Percentiles rank a stretch among this genome's conserved stretches.
These are phyloP conservation scores for Zizania latifolia DNA, from an alignment of 176 grass and related monocot species.

Conservation along the genomic window DNA sequence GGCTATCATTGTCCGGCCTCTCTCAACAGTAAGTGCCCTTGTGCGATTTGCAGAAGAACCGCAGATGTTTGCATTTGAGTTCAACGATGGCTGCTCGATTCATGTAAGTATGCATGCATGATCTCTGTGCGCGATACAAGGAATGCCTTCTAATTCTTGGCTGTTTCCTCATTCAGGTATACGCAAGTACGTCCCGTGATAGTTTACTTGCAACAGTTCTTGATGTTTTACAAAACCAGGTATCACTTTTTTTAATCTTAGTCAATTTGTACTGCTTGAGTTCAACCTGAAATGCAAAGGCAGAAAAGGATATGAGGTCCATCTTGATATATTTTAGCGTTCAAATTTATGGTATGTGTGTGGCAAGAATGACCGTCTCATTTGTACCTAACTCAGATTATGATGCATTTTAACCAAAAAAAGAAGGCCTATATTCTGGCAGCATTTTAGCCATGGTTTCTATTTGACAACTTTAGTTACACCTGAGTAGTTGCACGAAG, in stretches of 20 bases:
- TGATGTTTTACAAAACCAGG: slow-evolving; percentile 88
- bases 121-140: not conserved
- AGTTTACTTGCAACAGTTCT: slow-evolving; percentile 84
- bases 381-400: not conserved
- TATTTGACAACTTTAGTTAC: not conserved
- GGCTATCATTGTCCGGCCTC: slow-evolving; percentile 79
- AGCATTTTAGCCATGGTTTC: slow-evolving; percentile 16
- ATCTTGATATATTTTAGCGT: slow-evolving; percentile 12
- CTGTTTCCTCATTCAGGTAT: slow-evolving; percentile 59
- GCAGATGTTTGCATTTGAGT: slow-evolving; percentile 99
- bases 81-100: slow-evolving; percentile 85
- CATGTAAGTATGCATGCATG: slow-evolving; percentile 72
- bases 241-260: slow-evolving; percentile 23
- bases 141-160: slow-evolving; percentile 24
- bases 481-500: not conserved
- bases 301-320: not conserved
- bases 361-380: not conserved
- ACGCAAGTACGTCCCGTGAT: slow-evolving; percentile 97
- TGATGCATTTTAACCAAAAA: slow-evolving; percentile 4
- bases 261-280: slow-evolving; percentile 12
- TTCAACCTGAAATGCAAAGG: slow-evolving; percentile 14
- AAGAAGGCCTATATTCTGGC: not conserved
- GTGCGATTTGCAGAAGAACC: slow-evolving; percentile 98
- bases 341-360: slow-evolving; percentile 1
- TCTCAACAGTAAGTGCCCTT: slow-evolving; percentile 78